Base-by-base conservation (phyloP, 169 alveolate species). In the Eimeria brunetti region DNA sequence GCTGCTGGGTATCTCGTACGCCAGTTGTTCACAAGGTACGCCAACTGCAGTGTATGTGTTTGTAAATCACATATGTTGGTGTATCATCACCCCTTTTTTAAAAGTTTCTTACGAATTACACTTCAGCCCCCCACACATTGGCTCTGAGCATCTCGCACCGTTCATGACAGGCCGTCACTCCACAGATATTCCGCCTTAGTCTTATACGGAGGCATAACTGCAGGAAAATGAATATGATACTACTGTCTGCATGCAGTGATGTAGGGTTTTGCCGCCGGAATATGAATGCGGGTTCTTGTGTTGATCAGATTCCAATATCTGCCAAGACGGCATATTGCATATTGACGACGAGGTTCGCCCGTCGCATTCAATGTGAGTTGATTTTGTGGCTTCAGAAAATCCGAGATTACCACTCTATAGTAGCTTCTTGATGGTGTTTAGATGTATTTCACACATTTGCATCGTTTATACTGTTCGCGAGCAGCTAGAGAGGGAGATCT, bases 1-100 rank as follows among this genome's bases (percentile, higher is more conserved):
- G 46, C 97, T 98, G 7, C 96, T 98, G 36, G 99, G 99, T 33
- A 96, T 98, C 62, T 98, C 97, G 95, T 76, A 96, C 92, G 80
- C 67, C 11, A 75, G 62, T 38, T 75, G 94, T 20, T 36, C 76
- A n/a, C 64, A 62, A 67, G 75, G 84, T 53, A 62, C 49, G 83
- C 7, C 11, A 33, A 44, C 16, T 11, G 38, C 67, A 30, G 33
- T 9, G 1, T 56, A 2, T 16, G 1, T 18, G 7, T 1, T 18
- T 14, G 53, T 8, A 11, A 8, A 49, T 6, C 1, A 64, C 1
- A 11, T 53, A 53, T 53, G 20, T 53, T 53, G 14, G 14, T 6
- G 0, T 20, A 2, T 24, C n/a, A 38, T 64, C n/a, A 0, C 38
- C 38, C 9, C 73, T 14, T 62, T 62, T 62, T 27, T 38, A 62